A percentile compares a stretch with the other conserved stretches of the same genome.
Conservation (phyloP, 2,329 filamentous ascomycete species). For the Sarocladiaceae sp. region DNA sequence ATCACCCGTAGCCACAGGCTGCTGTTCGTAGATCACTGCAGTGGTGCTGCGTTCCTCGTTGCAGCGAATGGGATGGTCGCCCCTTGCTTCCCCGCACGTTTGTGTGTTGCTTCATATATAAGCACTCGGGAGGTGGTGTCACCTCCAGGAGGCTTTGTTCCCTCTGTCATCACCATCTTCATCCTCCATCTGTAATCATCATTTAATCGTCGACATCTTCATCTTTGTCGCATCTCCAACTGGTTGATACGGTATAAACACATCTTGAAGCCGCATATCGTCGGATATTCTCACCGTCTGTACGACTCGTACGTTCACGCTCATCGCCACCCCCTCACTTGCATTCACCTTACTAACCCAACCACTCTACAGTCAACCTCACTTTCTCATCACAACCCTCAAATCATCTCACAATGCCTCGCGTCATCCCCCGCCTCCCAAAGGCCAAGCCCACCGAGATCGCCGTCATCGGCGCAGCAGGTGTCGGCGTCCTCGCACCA, state of each 20-base stretch:
- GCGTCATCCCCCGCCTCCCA: slow-evolving; percentile 40
- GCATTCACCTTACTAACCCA: too few relatives aligned
- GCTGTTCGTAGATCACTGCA: slow-evolving; percentile 1
- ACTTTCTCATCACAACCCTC: neutral
- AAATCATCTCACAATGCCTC: slow-evolving; percentile 5
- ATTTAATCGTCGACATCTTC: neutral
- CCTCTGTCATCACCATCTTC: slow-evolving; percentile 2
- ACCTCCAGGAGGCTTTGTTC: neutral
- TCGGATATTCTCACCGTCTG: neutral
- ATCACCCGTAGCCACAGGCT: too few relatives aligned
- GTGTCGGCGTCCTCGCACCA: slow-evolving; percentile 49
- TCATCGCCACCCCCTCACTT: neutral
- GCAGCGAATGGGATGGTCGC: slow-evolving; percentile 2
- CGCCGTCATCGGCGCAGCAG: slow-evolving; percentile 49
- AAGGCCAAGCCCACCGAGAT: slow-evolving; percentile 44
- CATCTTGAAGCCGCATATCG: neutral
- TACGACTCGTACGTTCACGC: neutral
- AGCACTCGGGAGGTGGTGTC: slow-evolving; percentile 5
- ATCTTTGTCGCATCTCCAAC: neutral
- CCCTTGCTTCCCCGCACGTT: slow-evolving; percentile 5
- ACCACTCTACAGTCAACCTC: too few relatives aligned
- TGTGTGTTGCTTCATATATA: slow-evolving; percentile 10
- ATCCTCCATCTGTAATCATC: neutral
- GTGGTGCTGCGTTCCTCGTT: neutral
- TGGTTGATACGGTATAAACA: neutral